Conservation (phyloP, 768 basidiomycete genomes). For the Serendipita vermifera region DNA sequence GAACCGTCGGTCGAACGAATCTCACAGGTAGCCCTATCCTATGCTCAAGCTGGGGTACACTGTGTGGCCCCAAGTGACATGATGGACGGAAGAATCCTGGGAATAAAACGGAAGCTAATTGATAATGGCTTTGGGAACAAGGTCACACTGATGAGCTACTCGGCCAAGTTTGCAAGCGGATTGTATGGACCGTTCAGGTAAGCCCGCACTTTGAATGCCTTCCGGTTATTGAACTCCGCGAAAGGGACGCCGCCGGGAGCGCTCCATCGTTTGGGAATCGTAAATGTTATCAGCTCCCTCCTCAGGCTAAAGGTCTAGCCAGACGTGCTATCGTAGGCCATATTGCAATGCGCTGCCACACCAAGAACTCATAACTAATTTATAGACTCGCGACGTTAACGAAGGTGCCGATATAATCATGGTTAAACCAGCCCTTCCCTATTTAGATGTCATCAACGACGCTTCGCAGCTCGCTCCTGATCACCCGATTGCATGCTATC, state of each 20-base stretch:
- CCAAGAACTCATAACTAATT: not conserved
- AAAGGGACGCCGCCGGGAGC: slow-evolving; percentile 92
- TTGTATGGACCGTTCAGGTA: slow-evolving; percentile 95
- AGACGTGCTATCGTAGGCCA: slow-evolving; percentile 76
- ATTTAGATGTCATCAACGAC: slow-evolving; percentile 91
- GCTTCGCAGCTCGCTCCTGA: slow-evolving; percentile 68
- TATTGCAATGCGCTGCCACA: not conserved
- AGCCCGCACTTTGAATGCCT: slow-evolving; percentile 15
- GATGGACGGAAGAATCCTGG: slow-evolving; percentile 94
- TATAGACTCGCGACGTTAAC: slow-evolving; percentile 65
- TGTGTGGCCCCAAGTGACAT: slow-evolving; percentile 98
- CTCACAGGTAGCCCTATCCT: slow-evolving; percentile 81
- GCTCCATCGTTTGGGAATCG: slow-evolving; percentile 89
- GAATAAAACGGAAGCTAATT: slow-evolving; percentile 78
- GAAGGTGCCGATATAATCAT: slow-evolving; percentile 99
- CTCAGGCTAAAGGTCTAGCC: slow-evolving; percentile 75
- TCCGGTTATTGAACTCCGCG: not conserved
- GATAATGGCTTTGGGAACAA: slow-evolving; percentile 74
- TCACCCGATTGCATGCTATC: slow-evolving; percentile 91
- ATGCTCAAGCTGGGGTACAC: slow-evolving; percentile 91
- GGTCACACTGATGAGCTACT: slow-evolving; percentile 91
- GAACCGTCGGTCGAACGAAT: slow-evolving; percentile 73
- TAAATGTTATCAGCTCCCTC: slow-evolving; percentile 97
- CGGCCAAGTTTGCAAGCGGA: slow-evolving; percentile 92
- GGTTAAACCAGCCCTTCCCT: slow-evolving; percentile 94